Base-by-base conservation (phyloP, 1,284 basidiomycete genomes). In the Inonotus hispidus region DNA sequence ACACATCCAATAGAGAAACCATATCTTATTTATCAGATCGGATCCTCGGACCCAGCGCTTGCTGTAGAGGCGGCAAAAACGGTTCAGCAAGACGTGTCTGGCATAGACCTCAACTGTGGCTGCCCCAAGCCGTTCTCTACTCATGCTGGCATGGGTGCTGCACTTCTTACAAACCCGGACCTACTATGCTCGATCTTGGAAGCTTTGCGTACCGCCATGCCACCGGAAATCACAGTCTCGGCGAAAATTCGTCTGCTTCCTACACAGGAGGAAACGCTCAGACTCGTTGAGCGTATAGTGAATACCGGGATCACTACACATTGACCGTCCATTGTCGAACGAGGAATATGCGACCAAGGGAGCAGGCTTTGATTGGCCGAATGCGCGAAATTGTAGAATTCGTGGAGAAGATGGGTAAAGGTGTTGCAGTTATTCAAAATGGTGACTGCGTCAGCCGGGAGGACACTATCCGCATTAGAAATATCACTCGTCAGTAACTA, bases 91-190 rank as follows among this genome's bases (percentile, higher is more conserved):
- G 97, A 99, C 70, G 88, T 99, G 16, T 87, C 94, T 0, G 97
- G 95, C 21, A 83, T 99, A 69, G 95, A 96, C 72, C 84, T 97
- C 65, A 97, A 96, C 72, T 97, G 95, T 69, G 97, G 93, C 0
- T 95, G 93, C 71, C 95, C 95, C 0, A 97, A 98, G 70, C 90
- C 94, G 1, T 99, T 99, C 74, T 96, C 93, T 21, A 95, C 95
- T 0, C 92, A 95, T 68, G 78, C 88, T 0, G 96, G 97, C 0
- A 98, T 99, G 95, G 97, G 97, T 19, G 95, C 97, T 1, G 95
- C 94, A 11, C 80, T 99, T 14, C 85, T 99, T 53, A 87, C 90
- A 5, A 95, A 90, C 43, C 95, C 97, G 0, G 94, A 97, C 69
- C 77, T 95, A 21, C 81, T 99, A 11, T 95, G 95, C 71, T 79